Percentiles rank a stretch among this genome's conserved stretches.
Conservation (phyloP, 371 early-diverging fungal species). For the Mucor racemosus region DNA sequence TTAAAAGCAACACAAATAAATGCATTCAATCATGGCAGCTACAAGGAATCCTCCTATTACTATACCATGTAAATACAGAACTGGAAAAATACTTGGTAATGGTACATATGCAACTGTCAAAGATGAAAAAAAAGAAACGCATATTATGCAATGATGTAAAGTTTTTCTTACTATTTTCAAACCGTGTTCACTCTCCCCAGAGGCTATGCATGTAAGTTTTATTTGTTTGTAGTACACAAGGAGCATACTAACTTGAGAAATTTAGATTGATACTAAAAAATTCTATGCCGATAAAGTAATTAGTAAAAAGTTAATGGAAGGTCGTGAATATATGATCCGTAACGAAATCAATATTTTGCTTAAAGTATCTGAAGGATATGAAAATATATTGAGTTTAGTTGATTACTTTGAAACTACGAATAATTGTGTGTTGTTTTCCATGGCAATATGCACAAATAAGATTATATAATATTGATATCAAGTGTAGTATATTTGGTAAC, state of each 20-base stretch:
- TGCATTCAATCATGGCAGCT: constrained; percentile 16
- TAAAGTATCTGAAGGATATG: constrained; percentile 83
- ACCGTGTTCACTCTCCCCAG: too few species aligned
- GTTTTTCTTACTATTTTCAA: too few species aligned
- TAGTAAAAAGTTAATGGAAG: constrained; percentile 87
- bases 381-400: constrained; percentile 84
- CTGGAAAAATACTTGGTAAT: constrained; percentile 68
- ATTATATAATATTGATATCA: too few species aligned
- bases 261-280: constrained; percentile 80
- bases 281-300: constrained; percentile 91
- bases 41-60: constrained; percentile 36
- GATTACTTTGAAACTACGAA: constrained; percentile 94
- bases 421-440: constrained; percentile 67
- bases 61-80: constrained; percentile 73
- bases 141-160: too few species aligned
- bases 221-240: not conserved
- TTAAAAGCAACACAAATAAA: too few species aligned
- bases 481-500: constrained; percentile 91
- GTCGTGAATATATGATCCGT: constrained; percentile 87
- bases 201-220: constrained; percentile 54
- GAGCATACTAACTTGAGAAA: too few species aligned
- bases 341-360: constrained; percentile 88
- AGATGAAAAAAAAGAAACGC: too few species aligned
- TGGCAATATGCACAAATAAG: too few species aligned
- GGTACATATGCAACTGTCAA: constrained; percentile 77